These are phyloP conservation scores for Acer yangbiense DNA, from an alignment of 345 rosid genomes.

Conservation along the genomic window DNA sequence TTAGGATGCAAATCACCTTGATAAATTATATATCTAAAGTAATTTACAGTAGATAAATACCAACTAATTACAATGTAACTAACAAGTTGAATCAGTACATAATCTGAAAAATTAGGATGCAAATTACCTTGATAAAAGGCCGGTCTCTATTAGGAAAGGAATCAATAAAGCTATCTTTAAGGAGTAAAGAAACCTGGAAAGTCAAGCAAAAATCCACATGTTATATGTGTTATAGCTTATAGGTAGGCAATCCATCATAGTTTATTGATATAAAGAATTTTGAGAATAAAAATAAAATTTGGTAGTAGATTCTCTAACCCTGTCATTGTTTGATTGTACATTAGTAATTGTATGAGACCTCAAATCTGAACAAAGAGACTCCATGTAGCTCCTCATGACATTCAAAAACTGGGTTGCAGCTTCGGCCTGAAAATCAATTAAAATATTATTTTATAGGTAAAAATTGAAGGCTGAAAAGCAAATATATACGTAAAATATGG, in stretches of 20 bases:
- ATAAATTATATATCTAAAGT: not conserved
- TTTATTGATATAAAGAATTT: not conserved
- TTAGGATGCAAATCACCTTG: not conserved
- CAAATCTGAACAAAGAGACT: conserved; percentile 82
- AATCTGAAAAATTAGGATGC: not conserved
- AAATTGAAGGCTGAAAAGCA: conserved; percentile 5
- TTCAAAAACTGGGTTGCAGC: conserved; percentile 71
- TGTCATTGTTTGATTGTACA: conserved; percentile 89
- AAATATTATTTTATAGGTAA: not conserved
- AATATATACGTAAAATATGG: not conserved
- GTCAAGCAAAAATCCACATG: conserved; percentile 10
- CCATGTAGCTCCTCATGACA: conserved; percentile 77
- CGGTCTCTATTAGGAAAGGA: conserved; percentile 80
- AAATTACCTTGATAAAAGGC: conserved; percentile 75
- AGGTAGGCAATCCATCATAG: conserved; percentile 9
- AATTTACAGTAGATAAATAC: not conserved
- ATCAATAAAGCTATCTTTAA: conserved; percentile 91
- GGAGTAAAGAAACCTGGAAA: conserved; percentile 86
- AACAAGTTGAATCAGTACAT: no score
- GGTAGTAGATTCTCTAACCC: conserved; percentile 53
- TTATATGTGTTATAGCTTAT: not conserved
- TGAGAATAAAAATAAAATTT: conserved; percentile 15
- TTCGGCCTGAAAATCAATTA: conserved; percentile 45
- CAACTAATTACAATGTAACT: not conserved
- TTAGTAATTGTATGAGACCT: conserved; percentile 87